Percentiles rank a stretch among this genome's conserved stretches.
phyloP scores from a whole-genome alignment of 1,284 basidiomycete species.

The Leccinum variabile region DNA sequence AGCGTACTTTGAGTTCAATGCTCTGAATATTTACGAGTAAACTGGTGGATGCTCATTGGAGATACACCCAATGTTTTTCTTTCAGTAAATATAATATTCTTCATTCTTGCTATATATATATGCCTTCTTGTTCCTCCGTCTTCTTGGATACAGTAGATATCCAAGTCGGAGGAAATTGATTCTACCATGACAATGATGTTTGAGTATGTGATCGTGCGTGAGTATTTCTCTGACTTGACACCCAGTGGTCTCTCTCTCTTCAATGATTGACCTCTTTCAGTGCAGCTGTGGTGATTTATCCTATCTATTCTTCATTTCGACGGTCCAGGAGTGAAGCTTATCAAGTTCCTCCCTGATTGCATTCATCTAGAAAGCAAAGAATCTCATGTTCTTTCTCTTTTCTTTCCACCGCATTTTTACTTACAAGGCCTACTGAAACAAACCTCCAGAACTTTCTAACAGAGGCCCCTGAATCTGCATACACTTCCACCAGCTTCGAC shows the following conservation, averaged over 20 bases:
- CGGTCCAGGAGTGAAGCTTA: background rate
- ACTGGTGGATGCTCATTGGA: background rate
- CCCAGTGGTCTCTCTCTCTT: background rate
- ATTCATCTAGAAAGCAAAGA: too few species aligned
- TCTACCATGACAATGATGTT: background rate
- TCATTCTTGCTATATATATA: background rate
- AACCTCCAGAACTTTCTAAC: too few species aligned
- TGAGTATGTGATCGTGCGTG: background rate
- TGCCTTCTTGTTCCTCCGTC: background rate
- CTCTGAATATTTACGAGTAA: slow-evolving; percentile 24
- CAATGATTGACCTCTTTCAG: background rate
- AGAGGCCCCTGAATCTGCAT: too few species aligned
- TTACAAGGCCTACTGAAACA: too few species aligned
- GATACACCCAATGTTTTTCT: background rate
- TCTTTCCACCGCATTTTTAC: too few species aligned
- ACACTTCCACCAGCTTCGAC: too few species aligned
- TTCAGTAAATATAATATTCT: too few species aligned
- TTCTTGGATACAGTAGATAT: background rate
- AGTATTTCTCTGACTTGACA: background rate
- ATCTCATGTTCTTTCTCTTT: too few species aligned
- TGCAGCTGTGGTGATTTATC: background rate
- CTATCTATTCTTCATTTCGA: background rate
- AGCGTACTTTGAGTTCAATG: slow-evolving; percentile 32
- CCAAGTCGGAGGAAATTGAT: background rate
- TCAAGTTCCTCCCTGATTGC: background rate